Base-by-base conservation (phyloP, 2,329 filamentous ascomycete species). In the Beauveria sp. region DNA sequence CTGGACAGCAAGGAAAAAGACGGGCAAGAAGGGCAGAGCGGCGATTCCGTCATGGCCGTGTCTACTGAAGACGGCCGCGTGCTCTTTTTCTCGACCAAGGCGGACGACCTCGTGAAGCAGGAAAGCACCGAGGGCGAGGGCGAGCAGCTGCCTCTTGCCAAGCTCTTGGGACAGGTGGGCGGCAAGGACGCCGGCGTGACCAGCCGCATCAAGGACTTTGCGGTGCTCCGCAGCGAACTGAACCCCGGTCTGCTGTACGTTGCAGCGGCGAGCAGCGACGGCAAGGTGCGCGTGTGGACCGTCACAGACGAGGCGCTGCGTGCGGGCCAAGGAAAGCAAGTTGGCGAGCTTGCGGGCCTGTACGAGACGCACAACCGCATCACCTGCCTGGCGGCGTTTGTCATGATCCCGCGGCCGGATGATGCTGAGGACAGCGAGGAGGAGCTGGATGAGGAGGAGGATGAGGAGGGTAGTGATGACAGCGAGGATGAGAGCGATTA, bases 11-110 rank as follows among this genome's bases (percentile, higher is more conserved):
- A 26, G 7, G 20, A 5, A 14, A 16, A 28, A 5, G 44, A 22
- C 3, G 34, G 20, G 5, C 16, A 18, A 34, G 48, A 18, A n/a
- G 37, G 5, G 18, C 10, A 37, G n/a, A 37, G 34, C 34, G 24
- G 22, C 6, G 75, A 75, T 24, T 82, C 73, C 8, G 72, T 92
- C 6, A 74, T 97, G 47, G 86, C 88, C 0, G 79, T 94, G 1
- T 91, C 91, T 2, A 97, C 94, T 0, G 94, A 97, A 72, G 93
- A 97, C 71, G 94, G 94, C 1, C 82, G 90, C 57, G 82, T 97
- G 41, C 70, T 96, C 56, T 91, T 97, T 72, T 96, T 91, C 72
- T 88, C 88, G 43, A 92, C 91, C 2, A 80, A 77, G 53, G 72
- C 74, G 0, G 75, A 77, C 10, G 78, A 84, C 63, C 67, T 84